Base-by-base conservation (phyloP, 768 basidiomycete genomes). In the Cystofilobasidium capitatum region DNA sequence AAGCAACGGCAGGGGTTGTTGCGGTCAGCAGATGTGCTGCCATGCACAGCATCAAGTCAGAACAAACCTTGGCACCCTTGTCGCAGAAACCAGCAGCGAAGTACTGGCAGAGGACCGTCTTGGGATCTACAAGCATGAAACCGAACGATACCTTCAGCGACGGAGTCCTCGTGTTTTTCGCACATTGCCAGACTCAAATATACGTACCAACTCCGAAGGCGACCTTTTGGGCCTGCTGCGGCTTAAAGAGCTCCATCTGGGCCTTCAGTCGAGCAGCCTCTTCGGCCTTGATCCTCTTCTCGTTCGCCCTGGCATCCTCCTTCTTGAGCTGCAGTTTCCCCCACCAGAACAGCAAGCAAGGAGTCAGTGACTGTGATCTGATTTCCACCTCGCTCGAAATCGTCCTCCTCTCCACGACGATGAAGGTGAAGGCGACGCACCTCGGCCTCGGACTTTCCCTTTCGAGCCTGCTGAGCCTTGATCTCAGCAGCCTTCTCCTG, bases 21-120 rank as follows among this genome's bases (percentile, higher is more conserved):
- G 10, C 13, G 20, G 14, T 24, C 36, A 31, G 49, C 0, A 49
- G 14, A n/a, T n/a, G 49, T 49, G 47, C 49, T 51, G 24, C 24
- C 7, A n/a, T 5, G 44, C 44, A n/a, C n/a, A n/a, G 20, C 16
- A 37, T 37, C 29, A 45, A 20, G 37, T 20, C 1, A 22, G 5
- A 14, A 65, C 65, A 45, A 22, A 68, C 66, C 61, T 69, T 69
- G 24, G 17, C 37, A 76, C 91, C 94, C 81, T 97, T 98, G 31
- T 94, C 91, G 75, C 94, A 99, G 59, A 79, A 82, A 4, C 94
- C 93, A 16, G 88, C 87, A 79, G 97, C 97, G 82, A 82, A 92
- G 81, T 86, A 97, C 33, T 82, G 86, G 76, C 96, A 98, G 39
- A 98, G 81, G 39, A 98, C 80, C 17, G 89, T 91, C 82, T 96